These are phyloP conservation scores for Coelastrella sp. DNA, from an alignment of 139 green algal species.

Conservation along the genomic window DNA sequence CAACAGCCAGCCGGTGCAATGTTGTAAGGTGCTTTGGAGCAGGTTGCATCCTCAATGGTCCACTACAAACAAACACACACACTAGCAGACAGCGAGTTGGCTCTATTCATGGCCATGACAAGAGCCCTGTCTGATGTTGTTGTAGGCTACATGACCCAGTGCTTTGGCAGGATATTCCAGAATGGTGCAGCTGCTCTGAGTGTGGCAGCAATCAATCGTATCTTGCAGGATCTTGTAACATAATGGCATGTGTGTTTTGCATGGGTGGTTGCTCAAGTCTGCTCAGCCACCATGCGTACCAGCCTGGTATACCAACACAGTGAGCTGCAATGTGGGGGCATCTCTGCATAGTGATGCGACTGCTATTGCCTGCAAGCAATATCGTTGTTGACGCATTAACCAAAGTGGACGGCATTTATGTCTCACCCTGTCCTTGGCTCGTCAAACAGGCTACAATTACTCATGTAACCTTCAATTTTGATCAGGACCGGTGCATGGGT, in stretches of 20 bases:
- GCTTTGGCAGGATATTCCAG: slow-evolving; percentile 73
- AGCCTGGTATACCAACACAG: too few relatives aligned
- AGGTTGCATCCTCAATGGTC: slow-evolving; percentile 64
- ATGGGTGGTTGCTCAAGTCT: too few relatives aligned
- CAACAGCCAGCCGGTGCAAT: slow-evolving; percentile 31
- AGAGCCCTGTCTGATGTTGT: slow-evolving; percentile 62
- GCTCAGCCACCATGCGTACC: background rate
- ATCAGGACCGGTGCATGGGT: too few relatives aligned
- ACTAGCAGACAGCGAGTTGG: slow-evolving; percentile 61
- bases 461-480: too few relatives aligned
- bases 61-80: slow-evolving; percentile 66
- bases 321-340: too few relatives aligned
- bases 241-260: too few relatives aligned
- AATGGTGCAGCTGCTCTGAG: background rate
- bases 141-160: slow-evolving; percentile 68
- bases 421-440: too few relatives aligned
- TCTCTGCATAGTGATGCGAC: too few relatives aligned
- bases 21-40: slow-evolving; percentile 70
- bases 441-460: too few relatives aligned
- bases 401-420: too few relatives aligned
- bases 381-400: too few relatives aligned
- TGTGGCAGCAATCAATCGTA: background rate
- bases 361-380: too few relatives aligned
- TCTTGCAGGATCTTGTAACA: slow-evolving; percentile 12
- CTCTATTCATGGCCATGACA: slow-evolving; percentile 54